phyloP scores from a whole-genome alignment of 495 filamentous ascomycete species.

The Penicillium nucicola region DNA sequence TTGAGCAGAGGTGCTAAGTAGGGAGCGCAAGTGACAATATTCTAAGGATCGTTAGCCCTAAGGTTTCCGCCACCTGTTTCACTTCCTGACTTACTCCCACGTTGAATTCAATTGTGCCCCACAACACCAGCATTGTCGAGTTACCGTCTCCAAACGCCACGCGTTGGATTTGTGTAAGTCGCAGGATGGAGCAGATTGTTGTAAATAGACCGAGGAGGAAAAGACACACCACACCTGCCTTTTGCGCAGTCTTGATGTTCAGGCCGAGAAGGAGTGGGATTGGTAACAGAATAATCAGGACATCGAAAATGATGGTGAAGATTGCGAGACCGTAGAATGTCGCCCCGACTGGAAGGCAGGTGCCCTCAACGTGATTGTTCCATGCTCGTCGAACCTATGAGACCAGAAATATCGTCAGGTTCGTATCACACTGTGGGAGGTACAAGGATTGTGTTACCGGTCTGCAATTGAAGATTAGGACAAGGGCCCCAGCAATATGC shows the following conservation, averaged over 20 bases:
- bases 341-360: conserved; percentile 47
- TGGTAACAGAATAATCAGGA: conserved; percentile 51
- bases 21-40: conserved; percentile 45
- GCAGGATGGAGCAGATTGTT: conserved; percentile 53
- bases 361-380: conserved; percentile 33
- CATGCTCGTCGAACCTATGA: conserved; percentile 48
- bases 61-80: neutral
- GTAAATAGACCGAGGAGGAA: conserved; percentile 59
- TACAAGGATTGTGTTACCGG: conserved; percentile 32
- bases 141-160: conserved; percentile 53
- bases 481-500: conserved; percentile 48
- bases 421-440: neutral
- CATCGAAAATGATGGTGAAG: conserved; percentile 51
- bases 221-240: conserved; percentile 50
- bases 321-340: conserved; percentile 53
- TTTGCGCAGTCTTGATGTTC: conserved; percentile 49
- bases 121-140: conserved; percentile 56
- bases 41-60: conserved; percentile 20
- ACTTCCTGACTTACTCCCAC: conserved; percentile 37
- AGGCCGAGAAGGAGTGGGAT: conserved; percentile 51
- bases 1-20: conserved; percentile 45
- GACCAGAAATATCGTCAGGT: neutral
- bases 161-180: conserved; percentile 50
- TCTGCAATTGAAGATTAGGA: conserved; percentile 51
- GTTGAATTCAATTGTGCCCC: conserved; percentile 59